Conservation (phyloP, 1,139 yeast species). For the Nakaseomyces nivariensis region DNA sequence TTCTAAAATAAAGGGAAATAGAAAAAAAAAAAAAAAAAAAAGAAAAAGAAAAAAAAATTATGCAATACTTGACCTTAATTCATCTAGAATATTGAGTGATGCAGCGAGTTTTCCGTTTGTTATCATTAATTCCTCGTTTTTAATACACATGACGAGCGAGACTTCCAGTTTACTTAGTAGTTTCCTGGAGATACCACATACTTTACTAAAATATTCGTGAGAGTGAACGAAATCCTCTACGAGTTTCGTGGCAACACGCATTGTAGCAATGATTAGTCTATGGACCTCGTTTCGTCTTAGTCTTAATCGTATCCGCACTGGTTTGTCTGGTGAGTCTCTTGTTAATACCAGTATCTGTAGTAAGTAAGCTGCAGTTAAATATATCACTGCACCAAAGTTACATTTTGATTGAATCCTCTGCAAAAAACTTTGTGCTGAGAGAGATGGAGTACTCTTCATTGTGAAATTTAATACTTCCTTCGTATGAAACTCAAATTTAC, state of each 20-base stretch:
- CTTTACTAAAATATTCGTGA: conserved; percentile 42
- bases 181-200: conserved; percentile 39
- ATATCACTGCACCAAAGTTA: conserved; percentile 21
- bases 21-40: background rate
- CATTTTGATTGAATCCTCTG: conserved; percentile 26
- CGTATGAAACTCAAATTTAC: background rate
- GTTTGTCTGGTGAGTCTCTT: conserved; percentile 32
- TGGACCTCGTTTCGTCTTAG: conserved; percentile 35
- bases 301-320: conserved; percentile 16
- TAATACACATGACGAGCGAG: conserved; percentile 32
- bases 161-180: conserved; percentile 41
- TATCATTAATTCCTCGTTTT: conserved; percentile 16
- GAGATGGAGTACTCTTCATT: conserved; percentile 25
- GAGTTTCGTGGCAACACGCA: conserved; percentile 42
- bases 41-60: background rate
- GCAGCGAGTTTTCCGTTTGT: conserved; percentile 16
- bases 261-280: conserved; percentile 39
- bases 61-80: conserved; percentile 6
- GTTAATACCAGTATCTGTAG: conserved; percentile 31
- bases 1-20: background rate
- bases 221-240: conserved; percentile 44
- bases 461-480: conserved; percentile 11
- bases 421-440: conserved; percentile 20
- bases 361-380: conserved; percentile 20
- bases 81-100: conserved; percentile 11